These are phyloP conservation scores for Coemansia sp. DNA, from an alignment of 192 early-diverging fungal genomes.

Conservation along the genomic window DNA sequence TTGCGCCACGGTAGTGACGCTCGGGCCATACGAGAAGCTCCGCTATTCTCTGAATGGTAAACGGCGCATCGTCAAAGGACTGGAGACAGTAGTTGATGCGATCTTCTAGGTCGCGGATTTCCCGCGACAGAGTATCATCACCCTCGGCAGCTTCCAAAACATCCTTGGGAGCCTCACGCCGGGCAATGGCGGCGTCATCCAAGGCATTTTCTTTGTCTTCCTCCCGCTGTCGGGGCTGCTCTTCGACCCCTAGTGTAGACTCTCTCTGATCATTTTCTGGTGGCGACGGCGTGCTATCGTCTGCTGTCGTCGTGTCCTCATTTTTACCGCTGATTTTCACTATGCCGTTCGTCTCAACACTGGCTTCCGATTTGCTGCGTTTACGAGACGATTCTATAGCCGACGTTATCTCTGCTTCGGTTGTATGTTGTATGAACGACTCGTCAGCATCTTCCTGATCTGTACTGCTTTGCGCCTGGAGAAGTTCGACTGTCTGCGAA, in stretches of 20 bases:
- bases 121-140: constrained; percentile 1
- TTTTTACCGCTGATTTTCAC: not conserved
- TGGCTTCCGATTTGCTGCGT: constrained; percentile 6
- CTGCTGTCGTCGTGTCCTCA: constrained; percentile 4
- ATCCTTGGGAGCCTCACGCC: constrained; percentile 7
- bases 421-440: not conserved
- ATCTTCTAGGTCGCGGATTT: constrained; percentile 40
- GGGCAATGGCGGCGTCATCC: not conserved
- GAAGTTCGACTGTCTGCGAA: constrained; percentile 28
- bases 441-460: not conserved
- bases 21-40: constrained; percentile 47
- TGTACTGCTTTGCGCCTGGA: constrained; percentile 1
- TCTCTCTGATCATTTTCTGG: not conserved
- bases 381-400: constrained; percentile 4
- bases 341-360: not conserved
- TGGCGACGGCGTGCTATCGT: not conserved
- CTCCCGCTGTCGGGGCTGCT: not conserved
- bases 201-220: not conserved
- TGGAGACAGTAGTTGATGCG: constrained; percentile 42
- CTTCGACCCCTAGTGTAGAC: not conserved
- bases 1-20: constrained; percentile 41
- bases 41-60: constrained; percentile 51
- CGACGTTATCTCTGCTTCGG: not conserved
- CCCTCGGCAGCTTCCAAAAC: not conserved
- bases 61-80: constrained; percentile 51